Evolutionary conservation across 768 basidiomycete genomes (phyloP), one percentile per base, ranked within the genome.

Genomic region (Pleurotus pulmonarius): DNA sequence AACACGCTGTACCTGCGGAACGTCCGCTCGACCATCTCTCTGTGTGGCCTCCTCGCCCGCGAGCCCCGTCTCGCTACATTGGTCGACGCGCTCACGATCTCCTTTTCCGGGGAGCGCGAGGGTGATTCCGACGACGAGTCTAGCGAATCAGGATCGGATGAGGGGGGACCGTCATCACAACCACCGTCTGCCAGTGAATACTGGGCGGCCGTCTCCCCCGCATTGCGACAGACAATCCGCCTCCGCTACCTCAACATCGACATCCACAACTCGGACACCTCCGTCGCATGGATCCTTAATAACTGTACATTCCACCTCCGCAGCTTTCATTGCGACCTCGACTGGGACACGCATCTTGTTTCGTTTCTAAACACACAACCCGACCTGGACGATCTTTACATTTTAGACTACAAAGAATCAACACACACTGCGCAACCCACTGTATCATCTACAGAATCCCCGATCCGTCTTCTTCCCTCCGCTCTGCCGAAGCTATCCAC

Each of bases 281-380:
- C 66, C 12, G 62, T 46, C 12, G 16, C 62, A 11, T 79, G 77
- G 77, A 70, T 78, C 25, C 61, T 81, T 7, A 49, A 68, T 3
- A 69, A 66, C 2, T 78, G 75, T 57, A 65, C 69, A 0, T 88
- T 87, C 61, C 79, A 70, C 29, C 81, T 88, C n/a, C 76, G 70
- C 34, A 75, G 72, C 15, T 85, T 88, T 58, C 81, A 83, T 60
- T 86, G 84, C 63, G 87, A 88, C 64, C 73, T 88, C 43, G 75
- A 79, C 58, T 88, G 87, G 87, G 84, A 87, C 62, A 57, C 59
- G 13, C 63, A 77, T 58, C 81, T 88, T 29, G 70, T 81, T 43
- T 64, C 71, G 16, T 86, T 86, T 62, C 73, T 86, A 4, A 73
- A 76, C 49, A 64, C 69, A 0, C 84, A 86, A 62, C 58, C 49